These are phyloP conservation scores for Isoetes engelmannii DNA, from an alignment of 83 land plant species.

Conservation along the genomic window DNA sequence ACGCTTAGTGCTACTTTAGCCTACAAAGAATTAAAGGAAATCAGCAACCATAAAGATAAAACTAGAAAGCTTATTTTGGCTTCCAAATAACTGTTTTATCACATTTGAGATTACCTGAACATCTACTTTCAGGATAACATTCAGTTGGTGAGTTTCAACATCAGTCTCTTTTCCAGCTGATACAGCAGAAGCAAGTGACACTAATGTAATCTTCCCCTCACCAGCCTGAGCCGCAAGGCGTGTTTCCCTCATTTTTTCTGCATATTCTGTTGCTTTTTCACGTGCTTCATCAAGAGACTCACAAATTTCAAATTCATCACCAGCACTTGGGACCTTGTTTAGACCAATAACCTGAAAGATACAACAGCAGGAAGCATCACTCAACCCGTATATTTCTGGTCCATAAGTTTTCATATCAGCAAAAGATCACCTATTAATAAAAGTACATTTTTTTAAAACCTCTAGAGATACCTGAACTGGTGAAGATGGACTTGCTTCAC, in stretches of 20 bases:
- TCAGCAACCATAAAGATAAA: too few species aligned
- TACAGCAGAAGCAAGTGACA: constrained; percentile 79
- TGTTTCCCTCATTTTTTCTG: constrained; percentile 39
- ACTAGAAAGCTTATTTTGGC: too few species aligned
- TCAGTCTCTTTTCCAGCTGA: constrained; percentile 63
- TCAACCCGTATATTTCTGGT: not conserved
- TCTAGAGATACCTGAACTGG: constrained; percentile 73
- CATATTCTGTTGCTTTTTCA: constrained; percentile 63
- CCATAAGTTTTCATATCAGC: not conserved
- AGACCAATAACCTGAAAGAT: constrained; percentile 75
- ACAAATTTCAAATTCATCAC: constrained; percentile 89
- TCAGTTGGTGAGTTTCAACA: constrained; percentile 78
- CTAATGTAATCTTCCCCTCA: constrained; percentile 79
- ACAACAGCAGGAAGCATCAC: not conserved
- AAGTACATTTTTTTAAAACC: not conserved
- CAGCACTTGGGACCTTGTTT: constrained; percentile 84
- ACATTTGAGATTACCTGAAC: constrained; percentile 60
- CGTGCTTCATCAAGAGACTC: constrained; percentile 78
- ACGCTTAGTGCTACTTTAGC: too few species aligned
- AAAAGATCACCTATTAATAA: not conserved
- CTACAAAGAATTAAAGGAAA: too few species aligned
- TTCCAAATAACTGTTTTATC: too few species aligned
- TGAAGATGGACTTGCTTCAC: constrained; percentile 81
- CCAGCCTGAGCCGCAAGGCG: constrained; percentile 73
- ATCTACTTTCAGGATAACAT: constrained; percentile 86